phyloP scores from a whole-genome alignment of 2,329 filamentous ascomycete species.

The Neofusicoccum cordaticola region DNA sequence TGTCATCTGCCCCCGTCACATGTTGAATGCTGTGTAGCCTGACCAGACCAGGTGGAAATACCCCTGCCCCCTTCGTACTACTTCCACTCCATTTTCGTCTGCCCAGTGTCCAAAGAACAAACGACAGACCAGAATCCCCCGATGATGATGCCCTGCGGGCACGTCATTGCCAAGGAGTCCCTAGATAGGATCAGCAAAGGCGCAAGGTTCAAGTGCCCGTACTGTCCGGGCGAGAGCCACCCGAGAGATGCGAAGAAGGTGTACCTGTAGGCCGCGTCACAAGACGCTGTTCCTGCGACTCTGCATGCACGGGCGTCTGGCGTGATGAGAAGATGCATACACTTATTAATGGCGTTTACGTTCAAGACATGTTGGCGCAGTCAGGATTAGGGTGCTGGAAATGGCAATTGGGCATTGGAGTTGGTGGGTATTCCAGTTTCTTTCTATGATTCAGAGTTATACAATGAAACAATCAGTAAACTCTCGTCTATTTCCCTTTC shows the following conservation, averaged over 20 bases:
- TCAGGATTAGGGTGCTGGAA: not conserved
- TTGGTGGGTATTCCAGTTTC: not conserved
- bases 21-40: slow-evolving; percentile 32
- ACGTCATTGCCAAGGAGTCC: slow-evolving; percentile 85
- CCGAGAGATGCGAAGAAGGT: slow-evolving; percentile 74
- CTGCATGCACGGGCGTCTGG: slow-evolving; percentile 2
- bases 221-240: slow-evolving; percentile 83
- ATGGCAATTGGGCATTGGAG: not conserved
- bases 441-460: not conserved
- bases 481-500: not conserved
- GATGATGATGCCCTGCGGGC: slow-evolving; percentile 94
- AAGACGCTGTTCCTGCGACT: not conserved
- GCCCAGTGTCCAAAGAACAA: slow-evolving; percentile 94
- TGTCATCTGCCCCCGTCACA: slow-evolving; percentile 39
- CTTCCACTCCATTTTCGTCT: slow-evolving; percentile 97
- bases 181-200: slow-evolving; percentile 77
- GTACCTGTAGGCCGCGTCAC: slow-evolving; percentile 52
- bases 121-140: slow-evolving; percentile 89
- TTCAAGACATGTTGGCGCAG: not conserved
- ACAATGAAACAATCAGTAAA: slow-evolving; percentile 1
- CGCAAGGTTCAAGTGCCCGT: slow-evolving; percentile 87
- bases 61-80: slow-evolving; percentile 62
- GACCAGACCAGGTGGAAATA: slow-evolving; percentile 56
- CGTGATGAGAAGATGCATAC: slow-evolving; percentile 1
- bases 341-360: not conserved